These are phyloP conservation scores for Discostella stelligeroides DNA, from an alignment of 108 stramenopile genomes.

Conservation along the genomic window DNA sequence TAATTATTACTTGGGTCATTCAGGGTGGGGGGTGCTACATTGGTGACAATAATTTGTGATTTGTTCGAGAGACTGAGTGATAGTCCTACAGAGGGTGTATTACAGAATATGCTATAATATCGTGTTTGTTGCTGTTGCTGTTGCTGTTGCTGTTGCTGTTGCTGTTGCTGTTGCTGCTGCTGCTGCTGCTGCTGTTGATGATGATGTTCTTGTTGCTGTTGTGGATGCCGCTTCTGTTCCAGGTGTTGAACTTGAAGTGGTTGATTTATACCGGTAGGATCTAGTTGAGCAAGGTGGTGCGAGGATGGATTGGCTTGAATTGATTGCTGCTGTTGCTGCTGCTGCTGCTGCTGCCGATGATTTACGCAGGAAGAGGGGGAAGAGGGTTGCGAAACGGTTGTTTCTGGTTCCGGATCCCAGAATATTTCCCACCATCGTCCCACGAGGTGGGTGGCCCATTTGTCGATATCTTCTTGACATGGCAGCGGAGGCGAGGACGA, in stretches of 20 bases:
- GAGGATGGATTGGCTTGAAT: background rate
- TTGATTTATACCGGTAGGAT: too few species aligned
- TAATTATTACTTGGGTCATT: conserved; percentile 8
- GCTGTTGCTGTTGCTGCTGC: conserved; percentile 2
- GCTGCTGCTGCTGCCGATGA: conserved; percentile 2
- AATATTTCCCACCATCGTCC: conserved; percentile 85
- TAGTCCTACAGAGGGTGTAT: conserved; percentile 21
- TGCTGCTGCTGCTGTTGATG: background rate
- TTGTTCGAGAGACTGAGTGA: conserved; percentile 12
- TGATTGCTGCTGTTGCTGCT: background rate
- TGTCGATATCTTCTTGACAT: conserved; percentile 22
- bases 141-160: background rate
- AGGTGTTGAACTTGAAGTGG: background rate
- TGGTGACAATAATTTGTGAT: background rate
- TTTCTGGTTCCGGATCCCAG: conserved; percentile 51
- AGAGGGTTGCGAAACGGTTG: background rate
- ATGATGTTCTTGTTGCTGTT: background rate
- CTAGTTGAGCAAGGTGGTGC: too few species aligned
- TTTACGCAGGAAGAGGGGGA: background rate
- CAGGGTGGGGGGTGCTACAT: background rate
- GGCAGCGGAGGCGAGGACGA: too few species aligned
- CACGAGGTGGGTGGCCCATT: conserved; percentile 69
- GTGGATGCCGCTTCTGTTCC: background rate
- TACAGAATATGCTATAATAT: background rate
- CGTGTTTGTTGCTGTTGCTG: background rate